phyloP scores from a whole-genome alignment of 2,329 filamentous ascomycete species.

The Hypoxylon sp. region DNA sequence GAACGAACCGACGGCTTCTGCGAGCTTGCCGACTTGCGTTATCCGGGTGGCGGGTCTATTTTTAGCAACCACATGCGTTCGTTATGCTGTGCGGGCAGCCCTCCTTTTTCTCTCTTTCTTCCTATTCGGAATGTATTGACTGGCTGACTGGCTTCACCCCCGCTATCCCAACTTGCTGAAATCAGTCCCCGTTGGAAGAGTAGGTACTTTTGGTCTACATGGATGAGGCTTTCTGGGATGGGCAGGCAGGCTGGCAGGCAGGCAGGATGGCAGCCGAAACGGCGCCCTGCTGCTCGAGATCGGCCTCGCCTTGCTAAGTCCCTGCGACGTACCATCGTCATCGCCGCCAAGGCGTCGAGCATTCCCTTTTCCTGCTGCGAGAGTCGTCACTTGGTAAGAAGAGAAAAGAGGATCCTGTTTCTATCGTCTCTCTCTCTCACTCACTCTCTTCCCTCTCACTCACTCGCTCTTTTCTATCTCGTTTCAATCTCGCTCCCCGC shows the following conservation, averaged over 20 bases:
- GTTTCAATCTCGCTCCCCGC: slow-evolving; percentile 31
- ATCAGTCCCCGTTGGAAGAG: slow-evolving; percentile 17
- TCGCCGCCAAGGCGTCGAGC: slow-evolving; percentile 43
- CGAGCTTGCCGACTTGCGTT: slow-evolving; percentile 14
- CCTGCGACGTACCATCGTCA: slow-evolving; percentile 38
- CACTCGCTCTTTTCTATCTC: slow-evolving; percentile 29
- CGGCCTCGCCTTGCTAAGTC: slow-evolving; percentile 28
- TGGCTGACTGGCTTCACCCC: no score
- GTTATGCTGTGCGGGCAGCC: background rate
- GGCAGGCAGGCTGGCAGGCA: no score
- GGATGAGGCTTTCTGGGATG: slow-evolving; percentile 27
- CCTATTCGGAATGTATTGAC: slow-evolving; percentile 11
- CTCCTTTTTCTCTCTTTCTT: background rate
- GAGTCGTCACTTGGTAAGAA: slow-evolving; percentile 38
- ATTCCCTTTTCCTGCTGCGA: slow-evolving; percentile 43
- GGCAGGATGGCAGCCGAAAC: slow-evolving; percentile 16
- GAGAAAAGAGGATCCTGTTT: slow-evolving; percentile 23
- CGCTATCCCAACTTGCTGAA: slow-evolving; percentile 20
- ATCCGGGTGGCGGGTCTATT: slow-evolving; percentile 1
- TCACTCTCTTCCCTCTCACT: slow-evolving; percentile 24
- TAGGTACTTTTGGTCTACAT: slow-evolving; percentile 38
- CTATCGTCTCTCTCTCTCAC: slow-evolving; percentile 14
- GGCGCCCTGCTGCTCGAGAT: slow-evolving; percentile 16
- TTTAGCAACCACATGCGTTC: slow-evolving; percentile 26
- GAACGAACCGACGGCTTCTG: slow-evolving; percentile 29